Conservation (phyloP, 768 basidiomycete species). For the Hydnomerulius pinastri region DNA sequence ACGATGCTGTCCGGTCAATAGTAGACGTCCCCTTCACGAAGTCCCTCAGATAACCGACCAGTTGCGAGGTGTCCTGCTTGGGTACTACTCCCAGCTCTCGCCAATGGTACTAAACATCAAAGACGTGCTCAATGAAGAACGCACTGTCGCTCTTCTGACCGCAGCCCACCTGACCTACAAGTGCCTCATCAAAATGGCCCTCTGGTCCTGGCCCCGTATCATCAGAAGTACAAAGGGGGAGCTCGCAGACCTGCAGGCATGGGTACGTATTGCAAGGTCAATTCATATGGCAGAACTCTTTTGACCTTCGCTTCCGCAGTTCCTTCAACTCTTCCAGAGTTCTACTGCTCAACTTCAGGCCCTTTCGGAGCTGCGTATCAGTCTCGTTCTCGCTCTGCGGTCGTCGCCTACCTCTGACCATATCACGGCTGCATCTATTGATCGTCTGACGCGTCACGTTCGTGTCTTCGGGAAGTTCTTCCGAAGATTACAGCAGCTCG, state of each 20-base stretch:
- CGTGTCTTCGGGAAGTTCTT: constrained; percentile 80
- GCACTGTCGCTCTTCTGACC: constrained; percentile 48
- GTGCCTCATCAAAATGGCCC: constrained; percentile 64
- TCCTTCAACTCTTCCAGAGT: constrained; percentile 60
- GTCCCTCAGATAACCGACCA: constrained; percentile 25
- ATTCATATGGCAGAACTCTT: neutral
- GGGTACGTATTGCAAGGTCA: constrained; percentile 44
- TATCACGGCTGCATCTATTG: constrained; percentile 47
- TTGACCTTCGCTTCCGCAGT: constrained; percentile 38
- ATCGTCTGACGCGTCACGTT: constrained; percentile 67
- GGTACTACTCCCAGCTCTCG: constrained; percentile 58
- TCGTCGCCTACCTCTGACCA: constrained; percentile 35
- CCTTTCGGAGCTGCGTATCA: constrained; percentile 59
- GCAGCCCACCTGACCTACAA: constrained; percentile 76
- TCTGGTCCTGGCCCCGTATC: constrained; percentile 69
- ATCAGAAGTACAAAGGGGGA: constrained; percentile 46
- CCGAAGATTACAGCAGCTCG: constrained; percentile 68
- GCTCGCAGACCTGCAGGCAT: constrained; percentile 45
- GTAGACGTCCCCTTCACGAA: neutral
- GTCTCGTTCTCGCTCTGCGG: constrained; percentile 47
- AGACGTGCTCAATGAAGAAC: constrained; percentile 36
- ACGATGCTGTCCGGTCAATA: constrained; percentile 13
- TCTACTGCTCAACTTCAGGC: constrained; percentile 57
- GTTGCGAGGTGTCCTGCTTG: constrained; percentile 55
- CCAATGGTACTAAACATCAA: constrained; percentile 36